Evolutionary conservation across 306 rosid genomes (phyloP).

Genomic region (Vigna trinervia): DNA sequence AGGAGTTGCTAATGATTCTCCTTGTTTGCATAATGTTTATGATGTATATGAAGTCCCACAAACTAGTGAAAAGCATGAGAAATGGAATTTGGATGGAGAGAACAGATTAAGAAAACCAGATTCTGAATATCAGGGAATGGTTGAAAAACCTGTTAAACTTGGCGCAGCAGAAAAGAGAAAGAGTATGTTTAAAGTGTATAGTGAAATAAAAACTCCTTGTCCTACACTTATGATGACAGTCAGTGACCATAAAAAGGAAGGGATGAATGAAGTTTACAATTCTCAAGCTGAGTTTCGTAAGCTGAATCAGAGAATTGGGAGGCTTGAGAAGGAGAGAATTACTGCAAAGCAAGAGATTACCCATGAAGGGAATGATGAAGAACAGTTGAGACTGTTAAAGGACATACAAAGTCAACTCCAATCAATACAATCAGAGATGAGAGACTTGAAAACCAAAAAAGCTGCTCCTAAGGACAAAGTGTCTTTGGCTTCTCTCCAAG

Average conservation of each 20-base stretch:
- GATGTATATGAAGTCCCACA: conserved; percentile 80
- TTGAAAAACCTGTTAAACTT: conserved; percentile 30
- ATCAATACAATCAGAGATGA: conserved; percentile 61
- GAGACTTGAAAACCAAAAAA: conserved; percentile 51
- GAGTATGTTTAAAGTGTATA: conserved; percentile 38
- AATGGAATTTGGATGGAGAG: conserved; percentile 44
- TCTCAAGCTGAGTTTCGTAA: conserved; percentile 54
- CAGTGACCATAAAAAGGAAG: conserved; percentile 45
- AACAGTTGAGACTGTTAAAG: conserved; percentile 72
- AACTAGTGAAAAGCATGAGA: conserved; percentile 42
- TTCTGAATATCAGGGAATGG: conserved; percentile 41
- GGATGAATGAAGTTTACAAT: conserved; percentile 40
- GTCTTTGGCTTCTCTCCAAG: conserved; percentile 53
- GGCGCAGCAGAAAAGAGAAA: conserved; percentile 45
- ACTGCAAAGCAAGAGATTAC: conserved; percentile 61
- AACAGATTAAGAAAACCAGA: conserved; percentile 54
- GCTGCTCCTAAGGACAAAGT: conserved; percentile 48
- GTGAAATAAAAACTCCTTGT: conserved; percentile 42
- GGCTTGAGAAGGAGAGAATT: conserved; percentile 61
- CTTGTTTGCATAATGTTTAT: conserved; percentile 52
- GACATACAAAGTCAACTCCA: conserved; percentile 69
- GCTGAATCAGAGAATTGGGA: conserved; percentile 55
- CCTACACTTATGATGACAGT: conserved; percentile 26
- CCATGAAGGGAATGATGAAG: conserved; percentile 56
- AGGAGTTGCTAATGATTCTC: conserved; percentile 36